Base-by-base conservation (phyloP, 768 basidiomycete genomes). In the Hygrophorus russula region DNA sequence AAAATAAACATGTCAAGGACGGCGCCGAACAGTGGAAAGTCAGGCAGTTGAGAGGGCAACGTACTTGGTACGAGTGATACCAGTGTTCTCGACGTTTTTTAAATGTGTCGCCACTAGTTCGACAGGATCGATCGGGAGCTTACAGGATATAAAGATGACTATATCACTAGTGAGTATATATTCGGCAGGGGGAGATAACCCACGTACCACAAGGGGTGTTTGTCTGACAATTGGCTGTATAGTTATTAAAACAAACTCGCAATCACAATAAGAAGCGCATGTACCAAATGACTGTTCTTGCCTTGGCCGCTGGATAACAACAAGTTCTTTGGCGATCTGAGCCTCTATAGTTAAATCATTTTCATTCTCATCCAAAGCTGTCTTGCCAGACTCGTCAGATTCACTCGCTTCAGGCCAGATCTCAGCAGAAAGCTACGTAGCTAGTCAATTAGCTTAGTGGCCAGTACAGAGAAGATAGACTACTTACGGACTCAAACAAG, bases 41-140 rank as follows among this genome's bases (percentile, higher is more conserved):
- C 17, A 30, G 39, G 18, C 19, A 17, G 12, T 4, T 14, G 7
- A 18, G 2, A 42, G 19, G 33, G 14, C 8, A 14, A 44, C 63
- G 12, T 53, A 82, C 87, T 76, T 69, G 33, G 85, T 87, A 34
- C 70, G 69, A 2, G 80, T 73, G 4, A 76, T 59, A 2, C 84
- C 83, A 1, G 80, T 81, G 13, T 58, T 61, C 46, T 76, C 60
- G 1, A 89, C 72, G 43, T 73, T 74, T 46, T 76, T 64, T 5
- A 89, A 64, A 51, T 86, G 75, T 39, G 72, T 74, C 14, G 71
- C 54, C 19, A 86, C 74, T 13, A 91, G 63, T 48, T 74, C 65
- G 14, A 89, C 78, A 1, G 88, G 85, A 55, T 90, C 79, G 17
- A 88, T 68, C 0, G 87, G 87, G 1, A 77, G 66, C 58, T 74